Evolutionary conservation across 2,329 filamentous ascomycete genomes (phyloP).

Genomic region (Sclerotinia glacialis): DNA sequence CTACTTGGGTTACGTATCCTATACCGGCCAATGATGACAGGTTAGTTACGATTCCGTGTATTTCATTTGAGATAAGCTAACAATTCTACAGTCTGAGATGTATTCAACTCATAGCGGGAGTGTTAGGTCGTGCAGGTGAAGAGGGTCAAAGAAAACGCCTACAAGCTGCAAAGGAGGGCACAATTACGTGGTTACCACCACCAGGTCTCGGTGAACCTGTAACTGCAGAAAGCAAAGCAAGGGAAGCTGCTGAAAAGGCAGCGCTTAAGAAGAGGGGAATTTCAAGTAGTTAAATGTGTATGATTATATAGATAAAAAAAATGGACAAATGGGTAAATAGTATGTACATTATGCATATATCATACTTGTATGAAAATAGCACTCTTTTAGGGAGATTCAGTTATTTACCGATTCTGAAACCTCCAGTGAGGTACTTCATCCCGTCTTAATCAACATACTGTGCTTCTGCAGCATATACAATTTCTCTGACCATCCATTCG

Average conservation of each 20-base stretch:
- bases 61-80: conserved; percentile 32
- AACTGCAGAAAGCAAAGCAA: conserved; percentile 21
- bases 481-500: no score
- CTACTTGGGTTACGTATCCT: conserved; percentile 91
- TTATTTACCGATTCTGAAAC: background rate
- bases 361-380: background rate
- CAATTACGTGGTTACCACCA: conserved; percentile 58
- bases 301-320: conserved; percentile 4
- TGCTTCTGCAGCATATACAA: no score
- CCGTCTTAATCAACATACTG: no score
- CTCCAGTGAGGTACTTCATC: background rate
- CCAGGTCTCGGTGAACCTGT: conserved; percentile 31
- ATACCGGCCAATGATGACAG: conserved; percentile 97
- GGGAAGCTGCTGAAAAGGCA: background rate
- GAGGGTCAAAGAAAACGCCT: conserved; percentile 68
- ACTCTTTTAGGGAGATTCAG: no score
- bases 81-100: conserved; percentile 64
- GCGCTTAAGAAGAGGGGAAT: background rate
- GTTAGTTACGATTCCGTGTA: conserved; percentile 45
- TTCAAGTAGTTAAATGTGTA: background rate
- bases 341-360: background rate
- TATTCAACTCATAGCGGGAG: conserved; percentile 76
- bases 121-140: conserved; percentile 81
- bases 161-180: conserved; percentile 58
- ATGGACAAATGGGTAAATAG: background rate